These are phyloP conservation scores for Anthoceros angustus DNA, from an alignment of 225 moss, liverwort and hornwort species.

Conservation along the genomic window DNA sequence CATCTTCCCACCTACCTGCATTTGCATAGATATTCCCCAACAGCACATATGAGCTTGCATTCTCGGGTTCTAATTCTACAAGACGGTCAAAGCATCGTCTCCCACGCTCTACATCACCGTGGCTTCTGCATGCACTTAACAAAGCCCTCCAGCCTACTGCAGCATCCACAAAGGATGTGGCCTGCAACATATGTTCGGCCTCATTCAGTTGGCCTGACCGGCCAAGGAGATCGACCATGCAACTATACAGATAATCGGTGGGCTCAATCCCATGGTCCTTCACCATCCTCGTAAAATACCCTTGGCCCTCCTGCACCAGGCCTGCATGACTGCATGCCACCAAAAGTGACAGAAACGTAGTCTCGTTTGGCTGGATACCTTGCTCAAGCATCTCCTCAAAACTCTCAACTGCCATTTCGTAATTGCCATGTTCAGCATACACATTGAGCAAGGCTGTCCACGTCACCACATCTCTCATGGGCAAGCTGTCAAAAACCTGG, in stretches of 20 bases:
- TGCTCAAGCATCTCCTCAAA: not conserved
- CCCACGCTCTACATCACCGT: not conserved
- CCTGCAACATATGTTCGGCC: not conserved
- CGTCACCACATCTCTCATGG: not conserved
- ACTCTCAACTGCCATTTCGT: not conserved
- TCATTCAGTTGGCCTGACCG: not conserved
- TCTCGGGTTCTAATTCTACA: not conserved
- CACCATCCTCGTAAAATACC: not conserved
- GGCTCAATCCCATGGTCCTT: not conserved
- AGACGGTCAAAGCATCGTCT: not conserved
- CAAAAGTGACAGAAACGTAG: not conserved
- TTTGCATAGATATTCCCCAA: not conserved
- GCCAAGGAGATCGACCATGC: not conserved
- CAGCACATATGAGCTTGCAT: not conserved
- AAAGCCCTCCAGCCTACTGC: not conserved
- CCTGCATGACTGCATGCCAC: not conserved
- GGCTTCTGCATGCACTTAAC: not conserved
- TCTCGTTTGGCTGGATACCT: not conserved
- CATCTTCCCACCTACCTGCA: not conserved
- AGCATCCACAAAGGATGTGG: not conserved
- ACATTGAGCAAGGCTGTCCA: not conserved
- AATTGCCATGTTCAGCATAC: not conserved
- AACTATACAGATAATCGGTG: not conserved
- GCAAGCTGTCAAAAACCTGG: not conserved
- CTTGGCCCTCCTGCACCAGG: not conserved